These are phyloP conservation scores for Russula earlei DNA, from an alignment of 768 basidiomycete species.

Conservation along the genomic window DNA sequence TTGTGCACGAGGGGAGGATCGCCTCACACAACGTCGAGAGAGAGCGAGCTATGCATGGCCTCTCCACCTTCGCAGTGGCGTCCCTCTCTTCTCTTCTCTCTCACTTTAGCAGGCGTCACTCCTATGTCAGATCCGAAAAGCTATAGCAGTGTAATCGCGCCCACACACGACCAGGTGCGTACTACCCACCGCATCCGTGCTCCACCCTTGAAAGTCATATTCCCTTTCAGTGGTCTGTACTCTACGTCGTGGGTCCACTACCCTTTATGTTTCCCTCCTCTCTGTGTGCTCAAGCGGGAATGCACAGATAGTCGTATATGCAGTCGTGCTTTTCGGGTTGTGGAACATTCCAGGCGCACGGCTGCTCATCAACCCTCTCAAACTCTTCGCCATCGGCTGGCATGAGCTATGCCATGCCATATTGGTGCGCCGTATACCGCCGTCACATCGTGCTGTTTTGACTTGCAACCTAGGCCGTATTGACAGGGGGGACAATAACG, in stretches of 20 bases:
- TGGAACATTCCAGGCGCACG: constrained; percentile 82
- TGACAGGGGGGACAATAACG: constrained; percentile 70
- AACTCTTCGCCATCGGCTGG: constrained; percentile 81
- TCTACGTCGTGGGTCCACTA: constrained; percentile 54
- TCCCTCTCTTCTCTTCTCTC: background rate
- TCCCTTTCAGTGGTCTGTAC: constrained; percentile 49
- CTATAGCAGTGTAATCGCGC: background rate
- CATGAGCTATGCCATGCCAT: constrained; percentile 82
- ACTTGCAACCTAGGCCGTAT: constrained; percentile 43
- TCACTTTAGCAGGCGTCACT: background rate
- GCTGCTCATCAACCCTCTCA: constrained; percentile 73
- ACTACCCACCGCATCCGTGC: background rate
- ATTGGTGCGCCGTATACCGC: constrained; percentile 40
- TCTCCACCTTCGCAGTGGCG: constrained; percentile 4
- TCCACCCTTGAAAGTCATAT: background rate
- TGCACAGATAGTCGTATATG: constrained; percentile 67
- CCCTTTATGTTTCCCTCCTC: background rate
- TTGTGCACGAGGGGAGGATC: background rate
- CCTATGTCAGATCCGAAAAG: constrained; percentile 8
- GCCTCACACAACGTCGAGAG: background rate
- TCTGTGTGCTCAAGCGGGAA: constrained; percentile 2
- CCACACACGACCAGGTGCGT: constrained; percentile 18
- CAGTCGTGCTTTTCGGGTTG: constrained; percentile 77
- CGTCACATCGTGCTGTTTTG: background rate
- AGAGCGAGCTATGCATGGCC: background rate